Conservation (phyloP, 2,329 filamentous ascomycete genomes). For the Alternaria panax region DNA sequence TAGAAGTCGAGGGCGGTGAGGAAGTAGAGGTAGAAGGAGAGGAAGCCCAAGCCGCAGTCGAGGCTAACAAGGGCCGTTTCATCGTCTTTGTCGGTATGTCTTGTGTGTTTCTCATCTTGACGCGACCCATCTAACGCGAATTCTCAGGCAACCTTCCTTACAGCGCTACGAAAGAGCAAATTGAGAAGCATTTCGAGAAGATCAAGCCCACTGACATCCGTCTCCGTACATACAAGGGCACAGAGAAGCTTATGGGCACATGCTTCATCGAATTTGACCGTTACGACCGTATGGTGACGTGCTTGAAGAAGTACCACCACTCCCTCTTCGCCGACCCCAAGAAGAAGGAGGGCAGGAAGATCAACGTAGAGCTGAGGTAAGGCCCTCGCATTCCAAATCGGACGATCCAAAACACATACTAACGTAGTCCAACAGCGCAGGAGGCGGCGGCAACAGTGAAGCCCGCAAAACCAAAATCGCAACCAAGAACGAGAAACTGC, state of each 20-base stretch:
- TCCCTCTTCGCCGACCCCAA: slow-evolving; percentile 71
- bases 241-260: slow-evolving; percentile 49
- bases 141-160: slow-evolving; percentile 83
- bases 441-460: slow-evolving; percentile 81
- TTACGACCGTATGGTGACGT: slow-evolving; percentile 91
- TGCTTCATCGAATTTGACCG: slow-evolving; percentile 81
- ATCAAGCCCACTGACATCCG: slow-evolving; percentile 75
- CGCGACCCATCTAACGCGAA: slow-evolving; percentile 15
- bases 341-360: slow-evolving; percentile 70
- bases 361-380: slow-evolving; percentile 91
- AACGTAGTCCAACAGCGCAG: slow-evolving; percentile 64
- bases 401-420: slow-evolving; percentile 9
- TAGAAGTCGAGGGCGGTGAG: slow-evolving; percentile 25
- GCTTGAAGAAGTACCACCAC: slow-evolving; percentile 89
- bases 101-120: too few relatives aligned
- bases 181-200: slow-evolving; percentile 79
- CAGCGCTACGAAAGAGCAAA: slow-evolving; percentile 73
- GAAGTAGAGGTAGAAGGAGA: slow-evolving; percentile 26
- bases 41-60: slow-evolving; percentile 17
- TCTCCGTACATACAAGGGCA: slow-evolving; percentile 48
- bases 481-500: slow-evolving; percentile 84
- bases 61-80: slow-evolving; percentile 63
- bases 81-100: slow-evolving; percentile 76
- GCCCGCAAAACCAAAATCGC: slow-evolving; percentile 77
- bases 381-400: neutral